Evolutionary conservation across 2,329 filamentous ascomycete species (phyloP).

Genomic region (Orbilia ellipsospora): DNA sequence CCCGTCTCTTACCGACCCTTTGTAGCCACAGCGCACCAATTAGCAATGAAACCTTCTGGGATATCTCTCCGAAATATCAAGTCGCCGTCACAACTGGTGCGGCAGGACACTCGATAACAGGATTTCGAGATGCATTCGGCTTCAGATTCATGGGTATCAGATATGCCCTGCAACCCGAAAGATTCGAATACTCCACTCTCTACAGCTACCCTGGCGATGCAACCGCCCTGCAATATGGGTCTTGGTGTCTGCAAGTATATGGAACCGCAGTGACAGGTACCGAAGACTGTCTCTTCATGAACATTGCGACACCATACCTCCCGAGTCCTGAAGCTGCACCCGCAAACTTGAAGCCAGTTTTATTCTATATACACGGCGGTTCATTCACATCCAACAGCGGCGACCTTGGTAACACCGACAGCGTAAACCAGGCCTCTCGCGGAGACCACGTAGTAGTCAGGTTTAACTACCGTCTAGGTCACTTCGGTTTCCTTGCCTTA

Average conservation of each 20-base stretch:
- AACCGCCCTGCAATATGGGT: slow-evolving; percentile 62
- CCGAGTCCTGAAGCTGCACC: slow-evolving; percentile 4
- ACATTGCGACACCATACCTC: slow-evolving; percentile 59
- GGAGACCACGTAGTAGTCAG: slow-evolving; percentile 59
- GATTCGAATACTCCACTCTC: slow-evolving; percentile 64
- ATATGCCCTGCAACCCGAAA: slow-evolving; percentile 64
- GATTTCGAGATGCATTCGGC: slow-evolving; percentile 64
- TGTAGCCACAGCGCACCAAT: slow-evolving; percentile 65
- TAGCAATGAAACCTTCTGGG: slow-evolving; percentile 61
- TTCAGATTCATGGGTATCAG: slow-evolving; percentile 68
- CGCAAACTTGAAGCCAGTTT: slow-evolving; percentile 29
- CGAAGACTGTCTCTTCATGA: no score
- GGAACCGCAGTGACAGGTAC: slow-evolving; percentile 63
- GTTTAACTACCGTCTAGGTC: slow-evolving; percentile 59
- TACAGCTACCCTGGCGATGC: slow-evolving; percentile 62
- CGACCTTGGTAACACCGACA: slow-evolving; percentile 61
- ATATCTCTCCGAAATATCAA: slow-evolving; percentile 62
- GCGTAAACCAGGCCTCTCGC: slow-evolving; percentile 22
- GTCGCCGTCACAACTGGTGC: slow-evolving; percentile 62
- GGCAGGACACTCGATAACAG: slow-evolving; percentile 60
- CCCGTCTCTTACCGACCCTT: slow-evolving; percentile 61
- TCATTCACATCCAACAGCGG: slow-evolving; percentile 57
- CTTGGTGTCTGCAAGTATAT: slow-evolving; percentile 62
- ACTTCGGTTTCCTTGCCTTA: slow-evolving; percentile 36
- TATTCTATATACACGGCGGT: slow-evolving; percentile 43